Conservation (phyloP, 2,329 filamentous ascomycete genomes). For the Fusarium sp. region DNA sequence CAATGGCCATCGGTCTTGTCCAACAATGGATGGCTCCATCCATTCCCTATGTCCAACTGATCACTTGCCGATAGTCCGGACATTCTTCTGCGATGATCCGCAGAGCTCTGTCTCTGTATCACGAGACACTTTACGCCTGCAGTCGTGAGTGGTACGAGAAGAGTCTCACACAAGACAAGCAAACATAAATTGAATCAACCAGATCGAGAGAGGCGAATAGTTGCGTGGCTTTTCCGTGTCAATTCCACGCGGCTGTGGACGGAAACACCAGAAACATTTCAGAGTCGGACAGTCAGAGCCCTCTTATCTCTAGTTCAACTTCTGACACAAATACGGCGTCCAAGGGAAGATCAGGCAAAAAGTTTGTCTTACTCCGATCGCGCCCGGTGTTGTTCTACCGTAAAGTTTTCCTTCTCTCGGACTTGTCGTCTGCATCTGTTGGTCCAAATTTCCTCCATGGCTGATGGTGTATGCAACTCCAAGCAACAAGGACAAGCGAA, state of each 20-base stretch:
- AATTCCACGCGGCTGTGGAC: conserved; percentile 4
- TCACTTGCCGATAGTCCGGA: conserved; percentile 38
- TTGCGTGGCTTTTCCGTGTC: not conserved
- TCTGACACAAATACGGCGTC: conserved; percentile 8
- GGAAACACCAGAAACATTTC: conserved; percentile 18
- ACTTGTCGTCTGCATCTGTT: conserved; percentile 34
- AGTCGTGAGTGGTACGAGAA: conserved; percentile 2
- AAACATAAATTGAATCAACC: conserved; percentile 1
- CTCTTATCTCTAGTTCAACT: conserved; percentile 14
- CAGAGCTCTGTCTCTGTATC: conserved; percentile 20
- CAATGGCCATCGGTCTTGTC: conserved; percentile 23
- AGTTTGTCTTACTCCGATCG: conserved; percentile 34
- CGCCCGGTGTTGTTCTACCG: conserved; percentile 31
- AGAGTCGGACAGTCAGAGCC: not conserved
- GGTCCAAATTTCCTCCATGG: conserved; percentile 22
- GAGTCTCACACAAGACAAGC: conserved; percentile 27
- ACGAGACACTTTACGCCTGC: conserved; percentile 28
- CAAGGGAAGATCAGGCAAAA: conserved; percentile 9
- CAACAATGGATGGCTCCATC: conserved; percentile 24
- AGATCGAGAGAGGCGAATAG: not conserved
- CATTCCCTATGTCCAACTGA: conserved; percentile 31
- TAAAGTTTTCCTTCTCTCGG: conserved; percentile 28
- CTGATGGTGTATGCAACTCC: conserved; percentile 40
- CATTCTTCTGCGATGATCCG: conserved; percentile 29
- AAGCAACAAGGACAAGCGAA: conserved; percentile 28